These are phyloP conservation scores for Dictyophora rubrovolvata DNA, from an alignment of 768 basidiomycete genomes.

Conservation along the genomic window DNA sequence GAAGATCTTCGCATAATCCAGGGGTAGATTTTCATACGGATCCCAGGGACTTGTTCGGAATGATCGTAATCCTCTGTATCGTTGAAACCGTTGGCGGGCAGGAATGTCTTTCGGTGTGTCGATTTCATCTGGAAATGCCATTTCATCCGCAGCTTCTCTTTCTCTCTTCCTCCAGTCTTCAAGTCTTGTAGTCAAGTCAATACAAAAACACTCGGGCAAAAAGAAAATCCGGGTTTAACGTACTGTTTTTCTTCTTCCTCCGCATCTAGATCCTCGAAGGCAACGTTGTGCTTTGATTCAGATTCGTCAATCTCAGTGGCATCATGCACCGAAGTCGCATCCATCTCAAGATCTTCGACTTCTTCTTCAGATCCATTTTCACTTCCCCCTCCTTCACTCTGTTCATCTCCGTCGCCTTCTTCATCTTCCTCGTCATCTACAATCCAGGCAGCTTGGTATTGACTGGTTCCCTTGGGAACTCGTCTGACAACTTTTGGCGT, in stretches of 20 bases:
- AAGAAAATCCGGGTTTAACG: constrained; percentile 18
- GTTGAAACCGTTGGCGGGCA: constrained; percentile 76
- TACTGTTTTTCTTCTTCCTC: constrained; percentile 87
- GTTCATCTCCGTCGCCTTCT: constrained; percentile 32
- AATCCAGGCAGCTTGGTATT: constrained; percentile 97
- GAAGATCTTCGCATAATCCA: constrained; percentile 92
- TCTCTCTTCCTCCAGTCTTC: constrained; percentile 54
- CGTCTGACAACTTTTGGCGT: constrained; percentile 73
- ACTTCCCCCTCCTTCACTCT: constrained; percentile 14
- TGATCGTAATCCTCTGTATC: constrained; percentile 83
- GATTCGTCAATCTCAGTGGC: constrained; percentile 49
- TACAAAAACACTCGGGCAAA: neutral
- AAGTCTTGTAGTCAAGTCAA: constrained; percentile 34
- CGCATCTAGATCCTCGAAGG: constrained; percentile 67
- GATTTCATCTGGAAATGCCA: constrained; percentile 90
- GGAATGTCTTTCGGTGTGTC: constrained; percentile 84
- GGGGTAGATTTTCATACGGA: constrained; percentile 88
- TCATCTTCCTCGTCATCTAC: constrained; percentile 70
- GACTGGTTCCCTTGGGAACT: constrained; percentile 91
- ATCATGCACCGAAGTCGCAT: constrained; percentile 38
- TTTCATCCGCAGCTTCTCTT: constrained; percentile 70
- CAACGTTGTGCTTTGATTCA: constrained; percentile 40
- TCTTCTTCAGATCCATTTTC: constrained; percentile 23
- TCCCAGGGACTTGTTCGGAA: constrained; percentile 98
- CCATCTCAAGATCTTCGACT: constrained; percentile 53